Evolutionary conservation across 2,329 filamentous ascomycete genomes (phyloP).

Genomic region (Botryotinia convoluta): DNA sequence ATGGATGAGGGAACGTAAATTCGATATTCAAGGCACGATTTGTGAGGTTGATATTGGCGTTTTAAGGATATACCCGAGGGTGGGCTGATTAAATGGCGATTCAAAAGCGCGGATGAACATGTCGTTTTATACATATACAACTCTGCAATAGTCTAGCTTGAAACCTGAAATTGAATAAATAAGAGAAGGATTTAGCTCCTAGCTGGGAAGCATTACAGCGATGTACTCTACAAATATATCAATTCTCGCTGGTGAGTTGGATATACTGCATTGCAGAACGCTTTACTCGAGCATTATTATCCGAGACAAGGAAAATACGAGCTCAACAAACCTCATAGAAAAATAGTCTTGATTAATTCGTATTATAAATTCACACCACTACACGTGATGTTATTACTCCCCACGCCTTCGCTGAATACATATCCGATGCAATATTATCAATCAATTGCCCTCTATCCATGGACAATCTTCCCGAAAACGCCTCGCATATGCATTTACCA

Average conservation of each 20-base stretch:
- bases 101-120: not conserved
- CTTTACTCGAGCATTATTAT: not conserved
- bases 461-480: not conserved
- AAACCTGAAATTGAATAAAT: not conserved
- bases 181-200: not conserved
- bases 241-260: not conserved
- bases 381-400: not conserved
- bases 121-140: not conserved
- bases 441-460: not conserved
- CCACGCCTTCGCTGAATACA: not conserved
- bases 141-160: not conserved
- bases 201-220: not conserved
- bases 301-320: not conserved
- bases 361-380: not conserved
- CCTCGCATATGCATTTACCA: not conserved
- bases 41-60: conserved; percentile 14
- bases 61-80: conserved; percentile 19
- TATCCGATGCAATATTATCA: not conserved
- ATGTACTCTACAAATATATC: not conserved
- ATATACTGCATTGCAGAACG: not conserved
- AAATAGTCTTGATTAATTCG: not conserved
- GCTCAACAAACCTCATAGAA: not conserved
- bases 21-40: not conserved
- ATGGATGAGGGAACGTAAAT: conserved; percentile 29
- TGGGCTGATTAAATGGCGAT: not conserved